phyloP scores from a whole-genome alignment of 1,139 yeast genomes.

The Candida sojae region DNA sequence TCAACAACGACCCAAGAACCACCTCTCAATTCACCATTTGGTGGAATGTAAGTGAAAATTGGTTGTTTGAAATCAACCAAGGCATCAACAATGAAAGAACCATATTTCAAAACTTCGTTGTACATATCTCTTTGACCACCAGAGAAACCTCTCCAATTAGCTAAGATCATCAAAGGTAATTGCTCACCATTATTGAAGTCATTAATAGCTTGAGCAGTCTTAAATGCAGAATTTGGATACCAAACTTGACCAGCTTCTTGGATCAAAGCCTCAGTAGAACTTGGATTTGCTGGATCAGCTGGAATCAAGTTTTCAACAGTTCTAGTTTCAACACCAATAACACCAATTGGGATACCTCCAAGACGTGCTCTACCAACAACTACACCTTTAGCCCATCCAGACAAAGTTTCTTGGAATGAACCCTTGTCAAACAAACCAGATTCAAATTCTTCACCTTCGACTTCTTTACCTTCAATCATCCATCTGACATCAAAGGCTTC shows the following conservation, averaged over 20 bases:
- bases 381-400: constrained; percentile 99
- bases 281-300: constrained; percentile 98
- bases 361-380: constrained; percentile 98
- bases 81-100: constrained; percentile 96
- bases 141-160: constrained; percentile 99
- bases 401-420: constrained; percentile 95
- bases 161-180: constrained; percentile 93
- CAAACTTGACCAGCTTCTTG: constrained; percentile 99
- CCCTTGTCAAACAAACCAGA: constrained; percentile 86
- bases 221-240: constrained; percentile 99
- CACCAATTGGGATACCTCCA: constrained; percentile 98
- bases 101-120: constrained; percentile 95
- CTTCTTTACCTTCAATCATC: constrained; percentile 84
- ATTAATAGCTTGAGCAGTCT: constrained; percentile 97
- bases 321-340: constrained; percentile 93
- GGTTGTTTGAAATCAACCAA: constrained; percentile 96
- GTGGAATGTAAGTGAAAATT: constrained; percentile 94
- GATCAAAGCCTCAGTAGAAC: constrained; percentile 79
- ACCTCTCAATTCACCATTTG: constrained; percentile 97
- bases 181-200: constrained; percentile 98
- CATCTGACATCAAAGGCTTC: constrained; percentile 91
- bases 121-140: constrained; percentile 99
- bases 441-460: constrained; percentile 70
- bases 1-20: constrained; percentile 99
- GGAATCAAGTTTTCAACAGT: constrained; percentile 86